Evolutionary conservation across 106 monocot genomes (phyloP).

Genomic region (Dioscorea alata): DNA sequence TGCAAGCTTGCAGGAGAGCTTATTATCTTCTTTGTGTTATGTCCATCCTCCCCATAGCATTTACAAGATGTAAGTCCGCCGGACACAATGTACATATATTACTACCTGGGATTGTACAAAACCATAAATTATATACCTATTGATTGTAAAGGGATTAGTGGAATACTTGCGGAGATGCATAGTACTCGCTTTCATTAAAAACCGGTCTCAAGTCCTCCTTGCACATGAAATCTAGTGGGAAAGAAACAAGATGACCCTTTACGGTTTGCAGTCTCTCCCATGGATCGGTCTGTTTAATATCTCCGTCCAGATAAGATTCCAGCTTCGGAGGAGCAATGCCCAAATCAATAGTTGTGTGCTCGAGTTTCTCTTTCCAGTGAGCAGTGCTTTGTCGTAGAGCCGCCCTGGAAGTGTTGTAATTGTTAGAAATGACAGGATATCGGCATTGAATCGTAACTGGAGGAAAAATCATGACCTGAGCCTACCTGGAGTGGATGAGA

Average conservation of each 20-base stretch:
- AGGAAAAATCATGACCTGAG: too few relatives aligned
- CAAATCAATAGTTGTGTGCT: slow-evolving; percentile 82
- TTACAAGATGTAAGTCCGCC: too few relatives aligned
- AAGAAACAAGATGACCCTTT: slow-evolving; percentile 85
- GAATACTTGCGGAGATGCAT: slow-evolving; percentile 88
- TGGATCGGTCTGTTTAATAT: slow-evolving; percentile 38
- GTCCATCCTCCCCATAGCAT: too few relatives aligned
- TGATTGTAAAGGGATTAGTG: slow-evolving; percentile 28
- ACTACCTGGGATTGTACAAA: too few relatives aligned
- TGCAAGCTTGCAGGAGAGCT: too few relatives aligned
- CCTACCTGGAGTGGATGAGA: slow-evolving; percentile 88
- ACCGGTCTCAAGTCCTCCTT: slow-evolving; percentile 89
- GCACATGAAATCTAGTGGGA: slow-evolving; percentile 92
- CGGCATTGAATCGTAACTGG: too few relatives aligned
- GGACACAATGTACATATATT: too few relatives aligned
- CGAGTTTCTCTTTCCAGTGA: slow-evolving; percentile 86
- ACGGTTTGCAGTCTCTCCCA: slow-evolving; percentile 59
- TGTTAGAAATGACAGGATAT: neutral
- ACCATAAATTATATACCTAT: too few relatives aligned
- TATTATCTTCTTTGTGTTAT: too few relatives aligned
- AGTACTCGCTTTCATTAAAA: slow-evolving; percentile 87
- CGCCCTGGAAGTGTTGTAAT: slow-evolving; percentile 21
- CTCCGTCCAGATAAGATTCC: slow-evolving; percentile 58
- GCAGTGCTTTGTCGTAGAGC: slow-evolving; percentile 55
- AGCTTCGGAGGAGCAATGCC: slow-evolving; percentile 75